Percentiles rank a stretch among this genome's conserved stretches.
Conservation (phyloP, 768 basidiomycete species). For the Trametes cingulata region DNA sequence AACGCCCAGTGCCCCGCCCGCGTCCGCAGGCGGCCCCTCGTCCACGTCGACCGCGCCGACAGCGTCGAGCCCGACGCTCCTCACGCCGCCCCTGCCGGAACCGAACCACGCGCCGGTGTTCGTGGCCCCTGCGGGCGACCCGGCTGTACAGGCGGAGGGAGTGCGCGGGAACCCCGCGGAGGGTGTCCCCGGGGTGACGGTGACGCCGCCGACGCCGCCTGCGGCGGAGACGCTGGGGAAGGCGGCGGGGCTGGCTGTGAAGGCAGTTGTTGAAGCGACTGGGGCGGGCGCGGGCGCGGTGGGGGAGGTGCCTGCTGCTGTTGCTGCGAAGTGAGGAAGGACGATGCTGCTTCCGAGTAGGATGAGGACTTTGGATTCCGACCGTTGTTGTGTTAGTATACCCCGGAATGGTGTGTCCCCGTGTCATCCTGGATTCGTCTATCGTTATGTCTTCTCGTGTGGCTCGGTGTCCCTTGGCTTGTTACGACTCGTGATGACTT, state of each 20-base stretch:
- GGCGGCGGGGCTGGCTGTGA: conserved; percentile 6
- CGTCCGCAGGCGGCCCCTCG: background rate
- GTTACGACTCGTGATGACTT: conserved; percentile 1
- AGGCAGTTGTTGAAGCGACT: background rate
- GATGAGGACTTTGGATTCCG: too few species aligned
- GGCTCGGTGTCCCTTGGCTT: background rate
- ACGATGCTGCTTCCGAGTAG: too few species aligned
- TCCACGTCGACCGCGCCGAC: conserved; percentile 1
- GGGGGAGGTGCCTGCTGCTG: conserved; percentile 1
- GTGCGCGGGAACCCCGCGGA: conserved; percentile 4
- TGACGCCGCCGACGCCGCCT: conserved; percentile 25
- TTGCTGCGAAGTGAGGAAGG: background rate
- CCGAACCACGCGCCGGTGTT: conserved; percentile 8
- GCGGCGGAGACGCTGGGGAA: conserved; percentile 17
- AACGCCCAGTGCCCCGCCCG: conserved; percentile 4
- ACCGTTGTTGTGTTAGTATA: background rate
- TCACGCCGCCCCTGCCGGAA: conserved; percentile 16
- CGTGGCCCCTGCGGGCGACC: conserved; percentile 3
- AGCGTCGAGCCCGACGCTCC: conserved; percentile 6
- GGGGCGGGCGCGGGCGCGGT: background rate
- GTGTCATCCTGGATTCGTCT: background rate
- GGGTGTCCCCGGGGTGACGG: conserved; percentile 20
- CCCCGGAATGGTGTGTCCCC: too few species aligned
- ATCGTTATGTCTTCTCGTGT: background rate
- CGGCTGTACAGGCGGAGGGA: background rate